Evolutionary conservation across 768 basidiomycete species (phyloP).

Genomic region (Mycena vitilis): DNA sequence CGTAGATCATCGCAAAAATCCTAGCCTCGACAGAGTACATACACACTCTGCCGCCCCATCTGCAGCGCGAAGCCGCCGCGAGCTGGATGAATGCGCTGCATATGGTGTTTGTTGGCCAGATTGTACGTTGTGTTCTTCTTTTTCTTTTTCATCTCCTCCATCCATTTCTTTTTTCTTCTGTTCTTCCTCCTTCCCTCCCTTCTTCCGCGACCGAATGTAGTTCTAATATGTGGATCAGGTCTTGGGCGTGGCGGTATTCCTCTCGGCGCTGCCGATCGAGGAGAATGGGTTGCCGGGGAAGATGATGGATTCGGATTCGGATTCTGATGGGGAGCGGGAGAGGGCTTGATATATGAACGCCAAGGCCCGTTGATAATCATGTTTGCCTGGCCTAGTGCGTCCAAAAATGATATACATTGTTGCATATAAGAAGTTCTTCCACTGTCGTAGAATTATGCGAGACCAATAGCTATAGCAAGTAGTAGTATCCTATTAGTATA

Average conservation of each 20-base stretch:
- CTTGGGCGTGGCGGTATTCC: neutral
- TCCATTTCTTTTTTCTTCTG: neutral
- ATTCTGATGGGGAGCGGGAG: too few species aligned
- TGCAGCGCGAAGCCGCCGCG: constrained; percentile 57
- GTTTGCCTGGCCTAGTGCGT: too few species aligned
- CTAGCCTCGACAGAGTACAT: constrained; percentile 61
- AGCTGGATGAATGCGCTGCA: constrained; percentile 66
- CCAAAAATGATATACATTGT: too few species aligned
- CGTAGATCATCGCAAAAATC: constrained; percentile 61
- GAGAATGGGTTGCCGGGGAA: neutral
- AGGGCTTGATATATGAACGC: too few species aligned
- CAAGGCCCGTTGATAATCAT: too few species aligned
- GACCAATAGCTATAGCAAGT: too few species aligned
- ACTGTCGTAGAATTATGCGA: too few species aligned
- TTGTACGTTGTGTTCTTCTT: constrained; percentile 35
- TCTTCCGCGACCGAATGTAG: too few species aligned
- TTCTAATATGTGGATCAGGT: neutral
- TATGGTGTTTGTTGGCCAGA: constrained; percentile 66
- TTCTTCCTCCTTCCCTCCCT: neutral
- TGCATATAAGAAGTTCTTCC: too few species aligned
- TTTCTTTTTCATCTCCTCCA: neutral
- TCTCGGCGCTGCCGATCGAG: constrained; percentile 1
- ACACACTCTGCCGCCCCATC: constrained; percentile 52
- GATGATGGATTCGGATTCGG: too few species aligned
- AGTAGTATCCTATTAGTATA: too few species aligned